phyloP scores from a whole-genome alignment of 805 yeast species.

The Starmerella sirachaensis region DNA sequence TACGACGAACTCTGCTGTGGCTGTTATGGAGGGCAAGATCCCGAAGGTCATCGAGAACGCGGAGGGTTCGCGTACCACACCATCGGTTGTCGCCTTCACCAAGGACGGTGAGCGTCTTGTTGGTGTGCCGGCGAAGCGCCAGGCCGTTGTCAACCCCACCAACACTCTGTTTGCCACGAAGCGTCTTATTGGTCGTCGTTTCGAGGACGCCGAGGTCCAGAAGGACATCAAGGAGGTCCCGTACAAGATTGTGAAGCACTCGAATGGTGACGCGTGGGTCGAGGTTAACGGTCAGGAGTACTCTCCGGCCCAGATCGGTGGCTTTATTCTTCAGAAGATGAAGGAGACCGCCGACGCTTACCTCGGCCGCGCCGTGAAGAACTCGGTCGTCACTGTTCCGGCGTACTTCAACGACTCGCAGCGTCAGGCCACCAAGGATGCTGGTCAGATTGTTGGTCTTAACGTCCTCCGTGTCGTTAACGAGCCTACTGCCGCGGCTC shows the following conservation, averaged over 20 bases:
- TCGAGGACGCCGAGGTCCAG: slow-evolving; percentile 80
- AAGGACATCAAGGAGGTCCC: slow-evolving; percentile 81
- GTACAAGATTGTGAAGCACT: slow-evolving; percentile 78
- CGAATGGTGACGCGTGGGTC: slow-evolving; percentile 93
- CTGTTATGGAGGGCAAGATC: slow-evolving; percentile 63
- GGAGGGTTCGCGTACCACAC: slow-evolving; percentile 73
- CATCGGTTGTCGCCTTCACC: slow-evolving; percentile 90
- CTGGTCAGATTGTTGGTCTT: slow-evolving; percentile 93
- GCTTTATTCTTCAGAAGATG: slow-evolving; percentile 88
- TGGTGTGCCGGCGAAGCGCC: slow-evolving; percentile 93
- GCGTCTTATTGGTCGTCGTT: slow-evolving; percentile 89
- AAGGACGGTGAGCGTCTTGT: slow-evolving; percentile 83
- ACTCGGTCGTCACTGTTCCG: slow-evolving; percentile 86
- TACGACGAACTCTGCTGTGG: slow-evolving; percentile 84
- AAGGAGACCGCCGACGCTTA: slow-evolving; percentile 94
- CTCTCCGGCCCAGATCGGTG: slow-evolving; percentile 94
- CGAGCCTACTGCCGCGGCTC: slow-evolving; percentile 89
- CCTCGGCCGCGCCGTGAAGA: slow-evolving; percentile 73
- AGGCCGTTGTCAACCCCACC: slow-evolving; percentile 87
- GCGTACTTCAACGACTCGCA: slow-evolving; percentile 86
- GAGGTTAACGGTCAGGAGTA: slow-evolving; percentile 77
- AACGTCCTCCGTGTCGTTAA: slow-evolving; percentile 81
- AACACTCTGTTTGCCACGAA: slow-evolving; percentile 91
- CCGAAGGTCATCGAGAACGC: slow-evolving; percentile 71
- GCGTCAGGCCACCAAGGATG: slow-evolving; percentile 91